Percentiles rank a stretch among this genome's conserved stretches.
Evolutionary conservation across 2,329 filamentous ascomycete species (phyloP).

Genomic region (Aspergillus caelatus): DNA sequence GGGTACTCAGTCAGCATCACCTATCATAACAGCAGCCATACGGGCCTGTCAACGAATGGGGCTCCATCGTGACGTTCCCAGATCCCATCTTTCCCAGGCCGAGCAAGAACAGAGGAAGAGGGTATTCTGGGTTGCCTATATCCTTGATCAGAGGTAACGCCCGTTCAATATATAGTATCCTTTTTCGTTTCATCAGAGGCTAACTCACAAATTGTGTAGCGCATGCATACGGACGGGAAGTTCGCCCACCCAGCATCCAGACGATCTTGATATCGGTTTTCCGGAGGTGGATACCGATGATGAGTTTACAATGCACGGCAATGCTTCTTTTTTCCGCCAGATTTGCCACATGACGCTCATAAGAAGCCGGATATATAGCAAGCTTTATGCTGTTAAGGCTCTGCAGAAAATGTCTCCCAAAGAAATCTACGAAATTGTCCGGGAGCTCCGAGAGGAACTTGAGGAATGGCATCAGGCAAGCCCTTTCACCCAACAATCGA

Average conservation of each 20-base stretch:
- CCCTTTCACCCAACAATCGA: slow-evolving; percentile 82
- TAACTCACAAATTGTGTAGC: slow-evolving; percentile 31
- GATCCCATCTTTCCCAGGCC: slow-evolving; percentile 83
- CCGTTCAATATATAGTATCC: neutral
- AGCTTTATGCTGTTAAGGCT: slow-evolving; percentile 84
- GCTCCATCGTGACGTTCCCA: slow-evolving; percentile 83
- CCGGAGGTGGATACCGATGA: slow-evolving; percentile 86
- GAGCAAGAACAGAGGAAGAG: slow-evolving; percentile 85
- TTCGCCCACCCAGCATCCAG: slow-evolving; percentile 69
- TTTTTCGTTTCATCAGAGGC: neutral
- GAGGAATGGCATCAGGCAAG: slow-evolving; percentile 93
- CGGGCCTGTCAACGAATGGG: slow-evolving; percentile 88
- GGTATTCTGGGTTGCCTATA: slow-evolving; percentile 74
- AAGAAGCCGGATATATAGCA: slow-evolving; percentile 87
- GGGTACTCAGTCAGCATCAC: slow-evolving; percentile 86
- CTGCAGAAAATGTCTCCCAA: slow-evolving; percentile 77
- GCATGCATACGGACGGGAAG: slow-evolving; percentile 68
- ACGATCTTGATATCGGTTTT: slow-evolving; percentile 89
- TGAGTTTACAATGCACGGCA: slow-evolving; percentile 78
- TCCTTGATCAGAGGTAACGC: slow-evolving; percentile 67
- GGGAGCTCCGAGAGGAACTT: slow-evolving; percentile 79
- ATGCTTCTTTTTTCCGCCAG: slow-evolving; percentile 89
- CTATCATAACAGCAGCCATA: slow-evolving; percentile 85
- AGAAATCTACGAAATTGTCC: slow-evolving; percentile 86
- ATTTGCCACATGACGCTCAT: slow-evolving; percentile 89